Conservation (phyloP, 1,284 basidiomycete species). For the Melampsora americana region DNA sequence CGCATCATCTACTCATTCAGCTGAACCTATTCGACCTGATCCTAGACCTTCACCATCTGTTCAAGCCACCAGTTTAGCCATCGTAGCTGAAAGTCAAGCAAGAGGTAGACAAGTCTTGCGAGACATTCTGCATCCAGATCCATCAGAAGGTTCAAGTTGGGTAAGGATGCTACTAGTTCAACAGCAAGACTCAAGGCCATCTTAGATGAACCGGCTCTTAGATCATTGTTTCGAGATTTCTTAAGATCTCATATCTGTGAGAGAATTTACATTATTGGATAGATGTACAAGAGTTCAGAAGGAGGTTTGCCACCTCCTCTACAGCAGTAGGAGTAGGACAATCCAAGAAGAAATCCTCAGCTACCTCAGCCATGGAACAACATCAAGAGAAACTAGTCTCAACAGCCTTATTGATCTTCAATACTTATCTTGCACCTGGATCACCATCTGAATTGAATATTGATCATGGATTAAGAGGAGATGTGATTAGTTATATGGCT, state of each 20-base stretch:
- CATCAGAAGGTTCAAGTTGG: constrained; percentile 56
- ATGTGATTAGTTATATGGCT: constrained; percentile 86
- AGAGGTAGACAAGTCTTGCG: constrained; percentile 63
- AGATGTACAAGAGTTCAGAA: constrained; percentile 94
- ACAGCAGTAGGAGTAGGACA: constrained; percentile 70
- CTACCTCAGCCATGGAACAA: constrained; percentile 75
- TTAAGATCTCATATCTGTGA: constrained; percentile 92
- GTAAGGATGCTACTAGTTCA: constrained; percentile 68
- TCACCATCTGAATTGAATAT: constrained; percentile 96
- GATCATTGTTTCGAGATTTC: constrained; percentile 89
- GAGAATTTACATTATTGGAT: constrained; percentile 97
- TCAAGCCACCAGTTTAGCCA: constrained; percentile 54
- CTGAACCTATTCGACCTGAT: constrained; percentile 53
- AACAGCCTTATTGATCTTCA: constrained; percentile 89
- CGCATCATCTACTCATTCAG: constrained; percentile 18
- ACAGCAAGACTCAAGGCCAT: constrained; percentile 87
- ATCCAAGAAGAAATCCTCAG: constrained; percentile 50
- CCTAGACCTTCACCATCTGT: constrained; percentile 57
- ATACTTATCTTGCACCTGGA: constrained; percentile 89
- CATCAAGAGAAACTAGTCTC: constrained; percentile 93
- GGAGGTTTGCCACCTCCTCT: constrained; percentile 89
- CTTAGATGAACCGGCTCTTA: constrained; percentile 83
- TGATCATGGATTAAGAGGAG: constrained; percentile 90
- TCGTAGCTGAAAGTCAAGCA: constrained; percentile 74
- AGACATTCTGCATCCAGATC: constrained; percentile 46